Base-by-base conservation (phyloP, 2,329 filamentous ascomycete species). In the Ceratocystiopsis brevicomis region DNA sequence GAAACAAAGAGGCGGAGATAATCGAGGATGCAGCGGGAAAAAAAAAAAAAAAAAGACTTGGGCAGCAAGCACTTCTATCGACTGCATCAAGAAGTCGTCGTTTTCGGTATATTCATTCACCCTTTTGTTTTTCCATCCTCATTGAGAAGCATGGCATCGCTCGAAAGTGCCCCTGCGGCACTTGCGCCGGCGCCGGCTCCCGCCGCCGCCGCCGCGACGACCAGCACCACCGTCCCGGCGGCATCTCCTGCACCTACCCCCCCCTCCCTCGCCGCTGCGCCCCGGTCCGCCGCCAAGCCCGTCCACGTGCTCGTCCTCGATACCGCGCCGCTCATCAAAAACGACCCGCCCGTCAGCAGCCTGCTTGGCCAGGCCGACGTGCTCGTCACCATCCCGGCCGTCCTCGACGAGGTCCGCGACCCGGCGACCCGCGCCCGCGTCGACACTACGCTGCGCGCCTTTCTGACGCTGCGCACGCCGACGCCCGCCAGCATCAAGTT, bases 241-340 rank as follows among this genome's bases (percentile, higher is more conserved):
- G 6, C 30, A 10, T 32, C 33, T 33, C 13, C 18, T 11, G 13
- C 44, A 15, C 30, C 40, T 32, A 9, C 42, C 30, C 11, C 35
- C 37, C 33, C 37, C 32, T n/a, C 25, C 6, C 14, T 42, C 17
- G 34, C 40, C 32, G 10, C 34, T 3, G 42, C 21, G n/a, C 6
- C 21, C n/a, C 12, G 32, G 1, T 15, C 19, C 8, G 35, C 38
- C n/a, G 48, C 14, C 51, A 94, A 87, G 57, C 71, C 78, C 0
- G 76, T 93, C 41, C 78, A 92, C 63, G 81, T 79, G 43, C 74
- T 96, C 42, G 72, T 96, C 25, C 71, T 98, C 51, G 90, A 98
- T 57, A 81, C 90, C 3, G 88, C 87, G 21, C 86, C 88, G 9
- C 76, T 98, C 47, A 87, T 98, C 59, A 88, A 88, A 57, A 95